Base-by-base conservation (phyloP, 2,329 filamentous ascomycete species). In the Myriosclerotinia duriaeana region DNA sequence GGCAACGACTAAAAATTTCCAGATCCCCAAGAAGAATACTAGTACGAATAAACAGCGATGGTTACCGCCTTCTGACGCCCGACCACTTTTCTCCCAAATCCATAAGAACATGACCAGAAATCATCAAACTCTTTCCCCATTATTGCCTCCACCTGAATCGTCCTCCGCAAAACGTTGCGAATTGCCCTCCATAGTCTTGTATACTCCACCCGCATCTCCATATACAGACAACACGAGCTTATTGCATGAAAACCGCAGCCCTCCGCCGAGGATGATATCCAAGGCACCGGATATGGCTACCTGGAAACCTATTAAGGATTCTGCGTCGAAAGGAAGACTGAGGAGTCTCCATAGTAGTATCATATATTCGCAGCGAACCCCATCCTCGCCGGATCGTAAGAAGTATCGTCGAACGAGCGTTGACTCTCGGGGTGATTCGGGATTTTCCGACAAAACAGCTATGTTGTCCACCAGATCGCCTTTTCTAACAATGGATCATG, bases 11-110 rank as follows among this genome's bases (percentile, higher is more conserved):
- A 67, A 69, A 40, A 63, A 14, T 30, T 66, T 69, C 14, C 50
- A 66, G 40, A 65, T 72, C 44, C 68, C 71, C 26, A 42, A 63
- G 20, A 68, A 66, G 26, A 64, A 56, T 34, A 15, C 20, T 36
- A 30, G n/a, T 34, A 65, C 42, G 3, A 15, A 54, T 46, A 30
- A 60, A 30, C 52, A 60, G 30, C 53, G 30, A 15, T 58, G 42
- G 63, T 30, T 60, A 22, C 38, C 17, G n/a, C 46, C 44, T 12
- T 12, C 42, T 8, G 55, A 34, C 11, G 22, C 40, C 26, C 44
- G 15, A 15, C 8, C 40, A 14, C 44, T 60, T 11, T 50, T 59
- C 30, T 40, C 54, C 15, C 36, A 15, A 58, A 60, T 58, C 17
- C 12, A 59, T 40, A 60, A 50, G 34, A 65, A 8, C 20, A 58